Evolutionary conservation across 1,284 basidiomycete species (phyloP).

Genomic region (Fomitiporia mediterranea): DNA sequence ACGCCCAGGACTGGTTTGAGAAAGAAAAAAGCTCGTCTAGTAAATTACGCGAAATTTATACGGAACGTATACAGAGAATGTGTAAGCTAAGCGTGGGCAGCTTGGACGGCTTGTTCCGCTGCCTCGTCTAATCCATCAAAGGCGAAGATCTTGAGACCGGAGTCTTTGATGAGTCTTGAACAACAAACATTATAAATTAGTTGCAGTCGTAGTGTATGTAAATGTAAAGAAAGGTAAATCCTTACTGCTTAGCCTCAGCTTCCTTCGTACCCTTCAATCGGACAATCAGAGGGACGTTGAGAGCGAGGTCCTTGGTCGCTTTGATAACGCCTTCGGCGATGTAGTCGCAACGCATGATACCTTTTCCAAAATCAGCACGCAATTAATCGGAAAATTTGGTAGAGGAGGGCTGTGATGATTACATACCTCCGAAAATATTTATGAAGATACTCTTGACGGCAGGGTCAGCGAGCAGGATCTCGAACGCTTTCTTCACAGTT

Average conservation of each 20-base stretch:
- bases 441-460: slow-evolving; percentile 99
- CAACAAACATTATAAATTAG: slow-evolving; percentile 7
- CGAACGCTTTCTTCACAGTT: slow-evolving; percentile 99
- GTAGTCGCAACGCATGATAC: slow-evolving; percentile 98
- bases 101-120: slow-evolving; percentile 78
- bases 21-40: too few species aligned
- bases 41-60: background rate
- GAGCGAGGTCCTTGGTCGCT: slow-evolving; percentile 86
- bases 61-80: slow-evolving; percentile 3
- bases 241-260: slow-evolving; percentile 88
- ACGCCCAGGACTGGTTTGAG: too few species aligned
- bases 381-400: background rate
- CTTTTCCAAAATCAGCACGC: slow-evolving; percentile 35
- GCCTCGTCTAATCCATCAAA: slow-evolving; percentile 86
- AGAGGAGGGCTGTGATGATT: slow-evolving; percentile 12
- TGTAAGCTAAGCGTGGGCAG: slow-evolving; percentile 42
- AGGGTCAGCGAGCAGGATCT: slow-evolving; percentile 86
- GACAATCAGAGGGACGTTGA: slow-evolving; percentile 88
- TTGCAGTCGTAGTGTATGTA: background rate
- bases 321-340: slow-evolving; percentile 98
- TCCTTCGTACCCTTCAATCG: slow-evolving; percentile 97
- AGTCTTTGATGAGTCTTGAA: slow-evolving; percentile 83
- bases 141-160: slow-evolving; percentile 88
- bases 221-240: slow-evolving; percentile 20
- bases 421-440: slow-evolving; percentile 85